Conservation (phyloP, 306 rosid species). For the Casuarina glauca region DNA sequence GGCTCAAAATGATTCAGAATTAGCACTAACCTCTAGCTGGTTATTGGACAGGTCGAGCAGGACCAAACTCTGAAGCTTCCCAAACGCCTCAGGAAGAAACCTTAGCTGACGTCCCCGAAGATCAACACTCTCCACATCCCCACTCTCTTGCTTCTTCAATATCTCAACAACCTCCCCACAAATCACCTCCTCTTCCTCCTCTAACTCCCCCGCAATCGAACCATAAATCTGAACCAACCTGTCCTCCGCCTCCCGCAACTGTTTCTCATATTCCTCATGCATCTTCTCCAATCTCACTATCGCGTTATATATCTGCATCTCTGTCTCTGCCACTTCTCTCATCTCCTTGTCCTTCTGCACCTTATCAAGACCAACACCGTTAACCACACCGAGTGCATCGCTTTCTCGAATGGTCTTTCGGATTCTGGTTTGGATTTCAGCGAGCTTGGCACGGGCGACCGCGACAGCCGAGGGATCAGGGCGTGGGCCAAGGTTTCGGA, state of each 20-base stretch:
- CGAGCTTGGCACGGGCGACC: conserved; percentile 23
- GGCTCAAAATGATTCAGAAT: neutral
- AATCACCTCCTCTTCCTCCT: conserved; percentile 12
- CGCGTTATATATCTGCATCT: conserved; percentile 28
- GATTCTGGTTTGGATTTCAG: neutral
- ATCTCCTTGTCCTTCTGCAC: neutral
- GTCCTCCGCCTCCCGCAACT: conserved; percentile 34
- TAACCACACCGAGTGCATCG: neutral
- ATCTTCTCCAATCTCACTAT: conserved; percentile 34
- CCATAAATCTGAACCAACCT: conserved; percentile 31
- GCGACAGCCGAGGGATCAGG: conserved; percentile 29
- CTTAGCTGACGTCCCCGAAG: conserved; percentile 41
- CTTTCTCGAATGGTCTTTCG: neutral
- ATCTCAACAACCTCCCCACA: conserved; percentile 30
- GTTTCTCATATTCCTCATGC: conserved; percentile 41
- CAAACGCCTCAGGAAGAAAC: conserved; percentile 49
- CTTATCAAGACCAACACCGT: neutral
- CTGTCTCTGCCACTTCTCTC: neutral
- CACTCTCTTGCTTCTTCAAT: conserved; percentile 36
- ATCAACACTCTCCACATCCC: conserved; percentile 33
- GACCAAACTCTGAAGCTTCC: conserved; percentile 33
- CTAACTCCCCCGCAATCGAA: conserved; percentile 16
- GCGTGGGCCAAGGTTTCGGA: conserved; percentile 41
- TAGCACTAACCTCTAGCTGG: conserved; percentile 39
- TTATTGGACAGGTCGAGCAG: conserved; percentile 44